These are phyloP conservation scores for Talaromyces sp. DNA, from an alignment of 2,329 filamentous ascomycete species.

Conservation along the genomic window DNA sequence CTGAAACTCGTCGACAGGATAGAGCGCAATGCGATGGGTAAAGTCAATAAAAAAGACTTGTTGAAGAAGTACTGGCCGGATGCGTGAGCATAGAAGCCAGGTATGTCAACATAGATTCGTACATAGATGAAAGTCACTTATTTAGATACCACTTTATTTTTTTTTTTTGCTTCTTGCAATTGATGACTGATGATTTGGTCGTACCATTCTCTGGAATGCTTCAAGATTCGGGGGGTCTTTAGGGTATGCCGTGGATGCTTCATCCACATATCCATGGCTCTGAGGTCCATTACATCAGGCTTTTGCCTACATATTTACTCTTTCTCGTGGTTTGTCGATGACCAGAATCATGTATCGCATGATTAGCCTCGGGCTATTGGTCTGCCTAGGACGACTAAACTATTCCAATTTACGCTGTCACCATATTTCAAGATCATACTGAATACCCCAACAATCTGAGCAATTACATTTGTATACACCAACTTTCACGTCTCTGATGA, in stretches of 20 bases:
- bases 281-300: conserved; percentile 15
- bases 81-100: conserved; percentile 1
- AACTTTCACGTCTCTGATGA: background rate
- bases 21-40: conserved; percentile 92
- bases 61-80: conserved; percentile 37
- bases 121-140: background rate
- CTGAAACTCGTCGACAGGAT: conserved; percentile 76
- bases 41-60: conserved; percentile 51
- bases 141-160: background rate
- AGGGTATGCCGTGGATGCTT: background rate
- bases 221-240: background rate
- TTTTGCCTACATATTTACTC: conserved; percentile 4
- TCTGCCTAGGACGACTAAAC: background rate
- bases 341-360: background rate
- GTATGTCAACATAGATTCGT: background rate
- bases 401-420: background rate
- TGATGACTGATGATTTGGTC: too few relatives aligned
- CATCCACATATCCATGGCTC: background rate
- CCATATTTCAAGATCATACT: background rate
- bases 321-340: background rate
- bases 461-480: background rate
- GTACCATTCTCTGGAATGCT: background rate
- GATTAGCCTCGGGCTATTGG: background rate
- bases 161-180: too few relatives aligned
- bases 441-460: background rate